Base-by-base conservation (phyloP, 345 rosid species). In the Viola odorata region DNA sequence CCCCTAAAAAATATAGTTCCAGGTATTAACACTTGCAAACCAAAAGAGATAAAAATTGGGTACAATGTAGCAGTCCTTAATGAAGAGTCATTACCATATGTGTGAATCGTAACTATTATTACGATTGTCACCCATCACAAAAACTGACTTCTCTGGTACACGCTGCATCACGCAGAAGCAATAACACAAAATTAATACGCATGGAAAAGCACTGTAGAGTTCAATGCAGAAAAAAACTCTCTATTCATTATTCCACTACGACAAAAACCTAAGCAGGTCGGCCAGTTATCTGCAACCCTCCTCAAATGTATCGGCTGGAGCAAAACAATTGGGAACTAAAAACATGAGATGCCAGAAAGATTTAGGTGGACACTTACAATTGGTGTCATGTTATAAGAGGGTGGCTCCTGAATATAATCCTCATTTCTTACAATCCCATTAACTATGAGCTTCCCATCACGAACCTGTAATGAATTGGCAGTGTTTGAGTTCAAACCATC, bases 91-190 rank as follows among this genome's bases (percentile, higher is more conserved):
- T 85, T 77, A 94, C 99, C 99, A 94, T 12, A 88, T 88, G 1
- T 94, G 99, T 1, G 99, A 94, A 70, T 94, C 99, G 15, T 94
- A 94, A 68, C 95, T 88, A 67, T 91, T 91, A 75, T 94, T 94
- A 32, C 99, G 88, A 71, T 94, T 91, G 56, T 94, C 99, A 41
- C 99, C 99, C 97, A 94, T 91, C 73, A 94, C 99, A 58, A 91
- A 91, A 45, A 88, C 97, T 4, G 82, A 85, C 64, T 85, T 81
- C 68, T 85, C 91, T 0, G 92, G 95, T 65, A 91, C 86, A 7
- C 71, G 80, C 97, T 91, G 80, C 65, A 64, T 23, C 13, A 69
- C 12, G 49, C 14, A 65, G 59, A 5, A 45, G 32, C 32, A 55
- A 11, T 53, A 39, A 9, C 40, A 0, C 56, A 44, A 39, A 3